phyloP scores from a whole-genome alignment of 73 alveolate genomes.

The Breviolum minutum region DNA sequence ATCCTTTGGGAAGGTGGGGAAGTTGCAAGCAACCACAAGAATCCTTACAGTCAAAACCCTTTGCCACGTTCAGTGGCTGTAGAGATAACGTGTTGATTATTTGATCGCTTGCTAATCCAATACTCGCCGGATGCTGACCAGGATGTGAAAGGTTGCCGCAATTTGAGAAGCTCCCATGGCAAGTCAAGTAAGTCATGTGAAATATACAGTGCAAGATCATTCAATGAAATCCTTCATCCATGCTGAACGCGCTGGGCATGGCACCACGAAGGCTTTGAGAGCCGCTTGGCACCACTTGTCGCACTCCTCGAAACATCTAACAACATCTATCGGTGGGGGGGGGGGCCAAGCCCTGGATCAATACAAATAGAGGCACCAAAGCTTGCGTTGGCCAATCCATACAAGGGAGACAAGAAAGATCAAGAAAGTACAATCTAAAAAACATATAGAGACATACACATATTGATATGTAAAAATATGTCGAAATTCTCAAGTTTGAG shows the following conservation, averaged over 20 bases:
- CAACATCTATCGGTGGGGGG: too few species aligned
- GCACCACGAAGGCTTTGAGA: conserved; percentile 41
- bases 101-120: neutral
- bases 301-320: conserved; percentile 9
- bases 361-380: too few species aligned
- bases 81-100: neutral
- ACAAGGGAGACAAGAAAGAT: too few species aligned
- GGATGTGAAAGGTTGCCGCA: neutral
- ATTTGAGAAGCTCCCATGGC: neutral
- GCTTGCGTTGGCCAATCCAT: too few species aligned
- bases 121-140: neutral
- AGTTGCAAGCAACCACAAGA: neutral
- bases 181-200: neutral
- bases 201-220: neutral
- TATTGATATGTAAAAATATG: too few species aligned
- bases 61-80: neutral
- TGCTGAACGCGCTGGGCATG: neutral
- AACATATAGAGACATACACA: too few species aligned
- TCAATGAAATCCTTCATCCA: too few species aligned
- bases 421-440: too few species aligned
- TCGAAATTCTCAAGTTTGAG: too few species aligned
- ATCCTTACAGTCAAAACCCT: too few species aligned
- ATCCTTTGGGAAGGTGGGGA: neutral
- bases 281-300: conserved; percentile 76
- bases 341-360: too few species aligned